Base-by-base conservation (phyloP, 768 basidiomycete species). In the Asterophora parasitica region DNA sequence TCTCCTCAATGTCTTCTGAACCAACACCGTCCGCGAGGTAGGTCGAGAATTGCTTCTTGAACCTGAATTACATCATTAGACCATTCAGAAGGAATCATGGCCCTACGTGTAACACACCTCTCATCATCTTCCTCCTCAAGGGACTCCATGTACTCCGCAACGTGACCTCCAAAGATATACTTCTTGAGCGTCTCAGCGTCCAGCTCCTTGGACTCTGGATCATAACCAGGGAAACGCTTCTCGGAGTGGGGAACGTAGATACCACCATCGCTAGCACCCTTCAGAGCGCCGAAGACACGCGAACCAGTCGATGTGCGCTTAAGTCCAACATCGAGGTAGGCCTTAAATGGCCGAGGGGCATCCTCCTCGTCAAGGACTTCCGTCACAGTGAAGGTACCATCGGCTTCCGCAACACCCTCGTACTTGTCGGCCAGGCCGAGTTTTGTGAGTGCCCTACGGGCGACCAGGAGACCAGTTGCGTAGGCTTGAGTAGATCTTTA, bases 81-180 rank as follows among this genome's bases (percentile, higher is more conserved):
- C 7, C 13, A 15, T 34, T 11, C 32, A 30, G 10, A 42, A 19
- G 13, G 44, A 16, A n/a, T 4, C 10, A 8, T 4, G 15, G 23
- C 20, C n/a, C n/a, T n/a, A n/a, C 9, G 2, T 31, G 13, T 20
- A 9, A 64, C 78, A 52, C 57, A 83, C 83, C 93, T 81, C 73
- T 98, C 95, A 61, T 98, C 96, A 65, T 99, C 96, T 75, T 99
- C 96, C 79, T 99, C 96, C 75, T 99, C 96, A 45, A 98, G 75
- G 48, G 84, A 88, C 74, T 98, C 91, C 96, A 99, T 99, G 79
- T 98, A 99, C 73, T 98, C 96, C 42, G 96, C 92, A 48, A 99
- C 87, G 67, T 99, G 96, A 44, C 94, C 94, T 65, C 91, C 94
- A 59, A 77, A 88, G 67, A 99, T 98, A 76, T 99, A 99, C 73